phyloP scores from a whole-genome alignment of 805 yeast species.

The Kazachstania taianensis region DNA sequence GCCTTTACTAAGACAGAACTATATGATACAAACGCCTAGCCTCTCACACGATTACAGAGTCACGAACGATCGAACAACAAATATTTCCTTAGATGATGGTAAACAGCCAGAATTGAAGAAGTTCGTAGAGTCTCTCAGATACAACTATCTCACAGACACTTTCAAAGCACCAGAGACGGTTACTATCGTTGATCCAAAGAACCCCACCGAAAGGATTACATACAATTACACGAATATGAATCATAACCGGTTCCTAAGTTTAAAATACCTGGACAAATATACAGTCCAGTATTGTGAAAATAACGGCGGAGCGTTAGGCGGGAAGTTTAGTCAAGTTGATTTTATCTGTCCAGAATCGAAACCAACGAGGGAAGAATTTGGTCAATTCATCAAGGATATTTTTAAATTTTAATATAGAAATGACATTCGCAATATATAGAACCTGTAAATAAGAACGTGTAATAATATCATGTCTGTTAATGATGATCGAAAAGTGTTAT shows the following conservation, averaged over 20 bases:
- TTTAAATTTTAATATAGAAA: constrained; percentile 4
- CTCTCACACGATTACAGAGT: constrained; percentile 19
- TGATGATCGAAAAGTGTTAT: too few relatives aligned
- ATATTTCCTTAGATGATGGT: constrained; percentile 8
- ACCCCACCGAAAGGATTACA: constrained; percentile 7
- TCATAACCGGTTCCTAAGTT: constrained; percentile 18
- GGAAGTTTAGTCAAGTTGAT: constrained; percentile 22
- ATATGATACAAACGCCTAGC: constrained; percentile 20
- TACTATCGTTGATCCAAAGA: not conserved
- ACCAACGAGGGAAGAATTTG: constrained; percentile 5
- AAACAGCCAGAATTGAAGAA: constrained; percentile 24
- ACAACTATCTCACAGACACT: not conserved
- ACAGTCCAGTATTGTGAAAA: constrained; percentile 25
- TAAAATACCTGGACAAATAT: constrained; percentile 22
- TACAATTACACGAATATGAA: constrained; percentile 18
- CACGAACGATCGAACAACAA: constrained; percentile 3
- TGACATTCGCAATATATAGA: not conserved
- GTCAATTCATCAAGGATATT: constrained; percentile 7
- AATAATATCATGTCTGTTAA: not conserved
- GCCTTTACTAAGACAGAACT: constrained; percentile 13
- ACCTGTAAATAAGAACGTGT: not conserved
- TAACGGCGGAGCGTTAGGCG: constrained; percentile 21
- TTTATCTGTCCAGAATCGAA: constrained; percentile 18
- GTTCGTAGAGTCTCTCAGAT: not conserved
- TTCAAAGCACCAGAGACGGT: not conserved